Evolutionary conservation across 2,329 filamentous ascomycete genomes (phyloP).

Genomic region (Aspergillus pseudotamarii): DNA sequence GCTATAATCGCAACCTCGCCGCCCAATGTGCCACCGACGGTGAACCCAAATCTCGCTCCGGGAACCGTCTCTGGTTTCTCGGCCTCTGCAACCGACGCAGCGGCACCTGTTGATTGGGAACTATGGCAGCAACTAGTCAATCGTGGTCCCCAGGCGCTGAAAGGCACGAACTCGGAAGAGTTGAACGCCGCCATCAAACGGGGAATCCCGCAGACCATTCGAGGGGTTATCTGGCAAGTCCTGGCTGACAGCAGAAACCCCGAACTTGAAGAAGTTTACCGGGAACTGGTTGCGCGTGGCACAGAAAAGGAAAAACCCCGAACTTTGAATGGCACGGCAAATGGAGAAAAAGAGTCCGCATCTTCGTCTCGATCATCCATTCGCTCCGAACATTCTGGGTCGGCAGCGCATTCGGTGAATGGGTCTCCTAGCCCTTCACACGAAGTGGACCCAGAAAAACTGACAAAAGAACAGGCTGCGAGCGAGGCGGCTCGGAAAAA

Average conservation of each 20-base stretch:
- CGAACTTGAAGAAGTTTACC: constrained; percentile 84
- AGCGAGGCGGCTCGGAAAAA: constrained; percentile 71
- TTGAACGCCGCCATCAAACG: constrained; percentile 87
- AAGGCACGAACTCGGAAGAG: constrained; percentile 84
- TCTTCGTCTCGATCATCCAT: constrained; percentile 80
- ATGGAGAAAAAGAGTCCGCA: constrained; percentile 65
- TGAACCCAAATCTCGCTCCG: constrained; percentile 74
- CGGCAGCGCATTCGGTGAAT: constrained; percentile 59
- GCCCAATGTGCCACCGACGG: constrained; percentile 60
- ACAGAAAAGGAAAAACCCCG: constrained; percentile 76
- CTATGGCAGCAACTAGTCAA: constrained; percentile 96
- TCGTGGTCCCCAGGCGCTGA: constrained; percentile 85
- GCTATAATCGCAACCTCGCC: constrained; percentile 35
- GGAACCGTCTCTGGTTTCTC: constrained; percentile 83
- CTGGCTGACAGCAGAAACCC: constrained; percentile 93
- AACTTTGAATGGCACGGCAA: constrained; percentile 51
- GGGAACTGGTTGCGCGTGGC: constrained; percentile 75
- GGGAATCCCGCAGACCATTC: constrained; percentile 91
- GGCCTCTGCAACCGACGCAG: constrained; percentile 65
- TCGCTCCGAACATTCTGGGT: constrained; percentile 73
- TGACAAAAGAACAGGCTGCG: constrained; percentile 66
- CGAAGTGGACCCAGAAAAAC: constrained; percentile 65
- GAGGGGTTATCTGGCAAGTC: constrained; percentile 99
- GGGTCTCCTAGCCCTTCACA: constrained; percentile 60
- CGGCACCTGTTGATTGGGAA: constrained; percentile 90